These are phyloP conservation scores for Immersiella caudata DNA, from an alignment of 495 filamentous ascomycete species.

Conservation along the genomic window DNA sequence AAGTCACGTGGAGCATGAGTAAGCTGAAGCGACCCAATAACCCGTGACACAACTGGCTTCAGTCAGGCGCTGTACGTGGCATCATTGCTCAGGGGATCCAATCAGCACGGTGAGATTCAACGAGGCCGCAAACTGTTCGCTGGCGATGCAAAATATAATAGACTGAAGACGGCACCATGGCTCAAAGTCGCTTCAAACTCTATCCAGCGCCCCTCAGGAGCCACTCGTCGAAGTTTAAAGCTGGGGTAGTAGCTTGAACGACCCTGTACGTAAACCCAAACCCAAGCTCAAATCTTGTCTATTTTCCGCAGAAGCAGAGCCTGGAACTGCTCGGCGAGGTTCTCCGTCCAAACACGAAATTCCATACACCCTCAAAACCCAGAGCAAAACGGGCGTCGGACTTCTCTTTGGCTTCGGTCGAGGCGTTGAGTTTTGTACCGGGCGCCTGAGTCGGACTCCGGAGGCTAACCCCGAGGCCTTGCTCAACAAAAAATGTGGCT, in stretches of 20 bases:
- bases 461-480: neutral
- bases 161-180: neutral
- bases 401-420: neutral
- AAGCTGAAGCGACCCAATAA: neutral
- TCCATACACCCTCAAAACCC: neutral
- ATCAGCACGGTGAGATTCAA: neutral
- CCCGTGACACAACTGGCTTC: neutral
- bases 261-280: neutral
- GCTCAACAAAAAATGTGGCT: neutral
- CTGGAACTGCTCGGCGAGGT: neutral
- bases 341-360: neutral
- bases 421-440: neutral
- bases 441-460: neutral
- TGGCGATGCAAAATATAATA: neutral
- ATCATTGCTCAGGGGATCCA: neutral
- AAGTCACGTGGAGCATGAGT: neutral
- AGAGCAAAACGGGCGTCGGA: neutral
- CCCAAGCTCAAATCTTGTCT: neutral
- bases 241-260: neutral
- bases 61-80: neutral
- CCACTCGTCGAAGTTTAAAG: neutral
- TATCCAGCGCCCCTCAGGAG: neutral
- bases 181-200: neutral
- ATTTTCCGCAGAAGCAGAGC: neutral
- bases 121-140: neutral